Evolutionary conservation across 2,329 filamentous ascomycete genomes (phyloP).

Genomic region (Fusarium begoniae): DNA sequence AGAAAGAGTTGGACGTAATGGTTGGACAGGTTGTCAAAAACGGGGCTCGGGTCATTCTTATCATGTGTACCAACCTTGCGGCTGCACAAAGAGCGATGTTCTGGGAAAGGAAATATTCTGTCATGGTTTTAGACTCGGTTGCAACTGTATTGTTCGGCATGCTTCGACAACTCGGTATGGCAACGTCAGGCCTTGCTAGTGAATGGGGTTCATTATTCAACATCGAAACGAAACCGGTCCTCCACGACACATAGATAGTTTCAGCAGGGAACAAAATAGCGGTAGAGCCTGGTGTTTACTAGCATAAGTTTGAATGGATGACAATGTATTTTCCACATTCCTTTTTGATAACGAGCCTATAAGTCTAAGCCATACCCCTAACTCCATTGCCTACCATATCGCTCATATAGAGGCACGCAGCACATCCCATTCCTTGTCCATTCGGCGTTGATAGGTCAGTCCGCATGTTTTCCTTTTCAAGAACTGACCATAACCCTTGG

Average conservation of each 20-base stretch:
- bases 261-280: not conserved
- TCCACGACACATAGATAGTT: not conserved
- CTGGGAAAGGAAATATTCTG: not conserved
- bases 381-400: not conserved
- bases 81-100: not conserved
- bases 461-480: not conserved
- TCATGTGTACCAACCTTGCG: not conserved
- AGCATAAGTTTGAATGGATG: accelerated
- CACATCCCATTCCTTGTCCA: not conserved
- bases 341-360: too few relatives aligned
- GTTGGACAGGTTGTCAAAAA: not conserved
- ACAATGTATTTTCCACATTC: not conserved
- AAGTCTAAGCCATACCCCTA: not conserved
- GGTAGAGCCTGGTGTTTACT: not conserved
- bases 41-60: not conserved
- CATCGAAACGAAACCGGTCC: not conserved
- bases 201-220: not conserved
- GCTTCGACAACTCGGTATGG: not conserved
- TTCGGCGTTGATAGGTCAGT: not conserved
- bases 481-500: not conserved
- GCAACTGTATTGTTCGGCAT: not conserved
- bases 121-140: not conserved
- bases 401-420: not conserved
- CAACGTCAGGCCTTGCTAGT: not conserved
- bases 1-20: not conserved